These are phyloP conservation scores for Tulasnella sp. DNA, from an alignment of 768 basidiomycete genomes.

Conservation along the genomic window DNA sequence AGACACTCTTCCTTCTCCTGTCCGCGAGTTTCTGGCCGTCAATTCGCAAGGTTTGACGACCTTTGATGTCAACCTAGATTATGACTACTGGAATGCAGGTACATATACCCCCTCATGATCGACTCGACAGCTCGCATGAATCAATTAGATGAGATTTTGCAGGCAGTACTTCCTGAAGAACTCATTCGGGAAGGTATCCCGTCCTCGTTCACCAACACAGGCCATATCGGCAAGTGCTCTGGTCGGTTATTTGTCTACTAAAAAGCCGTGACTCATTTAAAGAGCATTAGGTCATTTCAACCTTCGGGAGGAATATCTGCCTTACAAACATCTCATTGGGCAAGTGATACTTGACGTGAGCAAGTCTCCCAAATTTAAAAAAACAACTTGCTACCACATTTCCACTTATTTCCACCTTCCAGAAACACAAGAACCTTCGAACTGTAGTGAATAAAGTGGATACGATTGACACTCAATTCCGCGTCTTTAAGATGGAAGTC, in stretches of 20 bases:
- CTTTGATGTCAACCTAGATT: slow-evolving; percentile 46
- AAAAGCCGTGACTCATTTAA: neutral
- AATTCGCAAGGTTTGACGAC: slow-evolving; percentile 38
- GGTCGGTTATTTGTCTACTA: neutral
- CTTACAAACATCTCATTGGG: slow-evolving; percentile 84
- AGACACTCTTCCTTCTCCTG: neutral
- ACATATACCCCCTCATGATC: slow-evolving; percentile 18
- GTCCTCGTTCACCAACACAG: slow-evolving; percentile 74
- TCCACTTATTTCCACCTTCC: neutral
- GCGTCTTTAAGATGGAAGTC: slow-evolving; percentile 94
- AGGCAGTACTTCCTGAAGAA: slow-evolving; percentile 67
- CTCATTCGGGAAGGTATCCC: slow-evolving; percentile 63
- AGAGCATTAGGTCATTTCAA: slow-evolving; percentile 69
- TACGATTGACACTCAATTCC: slow-evolving; percentile 78
- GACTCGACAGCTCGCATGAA: neutral
- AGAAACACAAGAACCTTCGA: slow-evolving; percentile 78
- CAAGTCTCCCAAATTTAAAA: slow-evolving; percentile 1
- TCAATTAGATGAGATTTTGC: slow-evolving; percentile 65
- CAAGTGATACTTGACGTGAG: slow-evolving; percentile 84
- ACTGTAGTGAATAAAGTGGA: slow-evolving; percentile 99
- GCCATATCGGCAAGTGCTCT: slow-evolving; percentile 69
- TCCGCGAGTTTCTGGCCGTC: slow-evolving; percentile 31
- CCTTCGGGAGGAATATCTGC: slow-evolving; percentile 78
- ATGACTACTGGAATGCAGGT: slow-evolving; percentile 87
- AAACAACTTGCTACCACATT: neutral